These are phyloP conservation scores for Nicotiana attenuata DNA, from an alignment of 257 asterid species.

Conservation along the genomic window DNA sequence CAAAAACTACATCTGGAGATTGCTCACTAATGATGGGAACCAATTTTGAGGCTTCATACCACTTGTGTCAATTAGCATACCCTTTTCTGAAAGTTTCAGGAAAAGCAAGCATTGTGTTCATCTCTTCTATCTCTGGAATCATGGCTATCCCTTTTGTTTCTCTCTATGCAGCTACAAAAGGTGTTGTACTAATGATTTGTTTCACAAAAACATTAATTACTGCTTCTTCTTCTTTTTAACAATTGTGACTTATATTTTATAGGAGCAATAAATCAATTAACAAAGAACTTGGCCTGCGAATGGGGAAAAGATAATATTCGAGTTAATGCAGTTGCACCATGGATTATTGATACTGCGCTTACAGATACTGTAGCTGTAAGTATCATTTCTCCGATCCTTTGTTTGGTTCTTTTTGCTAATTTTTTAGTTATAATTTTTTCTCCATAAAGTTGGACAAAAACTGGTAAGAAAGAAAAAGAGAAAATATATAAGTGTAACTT, in stretches of 20 bases:
- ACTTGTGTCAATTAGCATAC: slow-evolving; percentile 8
- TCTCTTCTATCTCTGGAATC: slow-evolving; percentile 8
- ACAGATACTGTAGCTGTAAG: not conserved
- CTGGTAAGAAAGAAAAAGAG: too few species aligned
- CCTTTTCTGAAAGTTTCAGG: slow-evolving; percentile 1
- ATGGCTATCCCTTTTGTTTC: slow-evolving; percentile 3
- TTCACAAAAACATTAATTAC: not conserved
- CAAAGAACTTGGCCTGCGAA: not conserved
- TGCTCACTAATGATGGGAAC: slow-evolving; percentile 8
- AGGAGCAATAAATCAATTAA: slow-evolving; percentile 6
- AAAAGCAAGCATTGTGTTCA: slow-evolving; percentile 9
- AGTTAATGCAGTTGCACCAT: slow-evolving; percentile 6
- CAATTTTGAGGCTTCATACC: slow-evolving; percentile 9
- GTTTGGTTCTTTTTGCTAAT: too few species aligned
- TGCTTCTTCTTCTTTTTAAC: not conserved
- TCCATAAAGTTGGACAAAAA: too few species aligned
- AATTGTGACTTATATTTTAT: not conserved
- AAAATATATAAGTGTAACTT: not conserved
- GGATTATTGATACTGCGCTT: slow-evolving; percentile 5
- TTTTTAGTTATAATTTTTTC: too few species aligned
- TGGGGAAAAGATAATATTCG: slow-evolving; percentile 5
- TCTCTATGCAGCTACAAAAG: slow-evolving; percentile 5
- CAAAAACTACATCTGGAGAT: not conserved
- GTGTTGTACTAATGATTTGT: not conserved
- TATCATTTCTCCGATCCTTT: not conserved